Evolutionary conservation across 164 flowering plant genomes (phyloP).

Genomic region (Echeveria elegans): DNA sequence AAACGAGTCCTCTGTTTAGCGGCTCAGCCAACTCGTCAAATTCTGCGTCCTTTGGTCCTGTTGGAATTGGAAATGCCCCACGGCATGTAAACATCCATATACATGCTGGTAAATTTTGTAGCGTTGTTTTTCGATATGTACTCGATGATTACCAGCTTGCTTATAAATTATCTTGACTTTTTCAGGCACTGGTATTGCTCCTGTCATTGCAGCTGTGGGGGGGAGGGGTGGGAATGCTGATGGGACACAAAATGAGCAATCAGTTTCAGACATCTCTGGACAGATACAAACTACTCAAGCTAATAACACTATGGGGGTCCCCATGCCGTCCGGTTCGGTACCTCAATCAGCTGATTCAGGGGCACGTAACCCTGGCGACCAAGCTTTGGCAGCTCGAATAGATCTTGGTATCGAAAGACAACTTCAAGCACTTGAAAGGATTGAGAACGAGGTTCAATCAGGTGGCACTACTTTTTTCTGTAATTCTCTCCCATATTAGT

Average conservation of each 20-base stretch:
- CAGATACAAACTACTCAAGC: conserved; percentile 20
- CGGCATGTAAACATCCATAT: conserved; percentile 86
- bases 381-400: background rate
- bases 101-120: conserved; percentile 60
- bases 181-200: conserved; percentile 39
- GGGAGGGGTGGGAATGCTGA: conserved; percentile 36
- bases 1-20: conserved; percentile 67
- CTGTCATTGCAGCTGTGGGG: conserved; percentile 46
- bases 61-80: conserved; percentile 53
- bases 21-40: conserved; percentile 30
- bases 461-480: too few relatives aligned
- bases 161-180: background rate
- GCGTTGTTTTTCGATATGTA: background rate
- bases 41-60: conserved; percentile 34
- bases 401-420: background rate
- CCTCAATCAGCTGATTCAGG: background rate
- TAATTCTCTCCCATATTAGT: too few relatives aligned
- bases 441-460: too few relatives aligned
- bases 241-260: conserved; percentile 25
- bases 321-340: conserved; percentile 21
- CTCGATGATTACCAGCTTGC: background rate
- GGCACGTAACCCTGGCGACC: background rate
- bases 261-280: conserved; percentile 25
- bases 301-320: conserved; percentile 28
- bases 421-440: background rate